These are phyloP conservation scores for Centella asiatica DNA, from an alignment of 129 eudicot genomes.

Conservation along the genomic window DNA sequence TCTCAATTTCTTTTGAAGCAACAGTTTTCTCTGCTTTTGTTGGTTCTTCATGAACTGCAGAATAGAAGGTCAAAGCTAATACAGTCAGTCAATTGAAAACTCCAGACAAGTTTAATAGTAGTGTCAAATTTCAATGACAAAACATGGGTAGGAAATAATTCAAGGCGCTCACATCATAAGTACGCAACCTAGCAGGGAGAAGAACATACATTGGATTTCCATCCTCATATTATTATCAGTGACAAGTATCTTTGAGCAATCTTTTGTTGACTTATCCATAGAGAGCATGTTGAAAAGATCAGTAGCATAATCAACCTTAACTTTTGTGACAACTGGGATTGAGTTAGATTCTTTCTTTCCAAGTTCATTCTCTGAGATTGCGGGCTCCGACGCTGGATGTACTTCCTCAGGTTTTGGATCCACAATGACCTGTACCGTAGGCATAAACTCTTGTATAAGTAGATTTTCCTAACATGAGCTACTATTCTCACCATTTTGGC, in stretches of 20 bases:
- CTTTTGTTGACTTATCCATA: conserved; percentile 13
- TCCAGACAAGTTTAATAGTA: neutral
- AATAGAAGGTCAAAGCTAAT: neutral
- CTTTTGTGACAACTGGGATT: conserved; percentile 16
- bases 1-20: conserved; percentile 17
- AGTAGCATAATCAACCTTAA: conserved; percentile 37
- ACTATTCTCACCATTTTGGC: neutral
- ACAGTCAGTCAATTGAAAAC: too few species aligned
- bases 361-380: conserved; percentile 8
- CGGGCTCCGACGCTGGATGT: conserved; percentile 8
- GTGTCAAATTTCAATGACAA: neutral
- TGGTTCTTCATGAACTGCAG: conserved; percentile 30
- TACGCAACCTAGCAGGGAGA: conserved; percentile 6
- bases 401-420: conserved; percentile 17
- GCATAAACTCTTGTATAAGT: conserved; percentile 7
- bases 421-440: conserved; percentile 29
- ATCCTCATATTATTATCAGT: conserved; percentile 20
- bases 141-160: neutral
- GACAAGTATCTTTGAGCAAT: conserved; percentile 11
- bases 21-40: conserved; percentile 17
- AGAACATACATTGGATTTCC: conserved; percentile 30
- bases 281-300: conserved; percentile 40
- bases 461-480: conserved; percentile 9
- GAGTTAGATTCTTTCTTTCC: conserved; percentile 13
- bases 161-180: neutral